Evolutionary conservation across 768 basidiomycete genomes (phyloP), one percentile per base, ranked within the genome.

Genomic region (Lentinus brumalis): DNA sequence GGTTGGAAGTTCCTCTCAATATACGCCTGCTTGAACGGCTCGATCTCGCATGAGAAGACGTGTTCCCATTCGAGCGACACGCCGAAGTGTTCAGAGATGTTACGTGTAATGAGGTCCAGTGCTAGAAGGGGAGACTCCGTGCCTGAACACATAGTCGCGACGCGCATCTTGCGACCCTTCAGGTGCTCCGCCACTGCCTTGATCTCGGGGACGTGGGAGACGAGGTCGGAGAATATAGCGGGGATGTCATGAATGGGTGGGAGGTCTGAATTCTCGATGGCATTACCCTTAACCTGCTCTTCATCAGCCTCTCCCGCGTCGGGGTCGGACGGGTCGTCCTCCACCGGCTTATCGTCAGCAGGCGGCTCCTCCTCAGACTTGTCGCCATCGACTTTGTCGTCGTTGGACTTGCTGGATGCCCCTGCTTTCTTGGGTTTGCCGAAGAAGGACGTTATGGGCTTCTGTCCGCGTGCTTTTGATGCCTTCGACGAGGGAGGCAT

Each of bases 91-190:
- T 87, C 85, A 32, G 84, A 74, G 65, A 96, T 83, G 5, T 88
- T 84, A 60, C 88, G 85, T 58, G 87, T 87, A 47, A 97, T 92
- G 61, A 96, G 76, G 32, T 91, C 88, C 49, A 98, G 79, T 14
- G 96, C 96, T 39, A 97, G 86, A 26, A 98, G 83, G 53, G 96
- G 96, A 2, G 93, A 94, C 70, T 98, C 96, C 6, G 96, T 98
- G 29, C 96, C 96, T 44, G 94, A 96, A 75, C 91, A 97, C 96
- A 98, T 98, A 11, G 96, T 98, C 4, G 94, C 96, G 60, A 98
- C 85, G 73, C 94, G 90, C 72, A 98, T 78, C 68, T 91, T 94
- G 60, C 94, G 84, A 2, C 94, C 94, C 59, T 81, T 74, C 50
- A 92, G 75, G 47, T 79, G 87, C 66, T 87, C 79, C 16, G 83